Percentiles rank a stretch among this genome's conserved stretches.
Evolutionary conservation across 148 eudicot species (phyloP).

Genomic region (Mesembryanthemum crystallinum): DNA sequence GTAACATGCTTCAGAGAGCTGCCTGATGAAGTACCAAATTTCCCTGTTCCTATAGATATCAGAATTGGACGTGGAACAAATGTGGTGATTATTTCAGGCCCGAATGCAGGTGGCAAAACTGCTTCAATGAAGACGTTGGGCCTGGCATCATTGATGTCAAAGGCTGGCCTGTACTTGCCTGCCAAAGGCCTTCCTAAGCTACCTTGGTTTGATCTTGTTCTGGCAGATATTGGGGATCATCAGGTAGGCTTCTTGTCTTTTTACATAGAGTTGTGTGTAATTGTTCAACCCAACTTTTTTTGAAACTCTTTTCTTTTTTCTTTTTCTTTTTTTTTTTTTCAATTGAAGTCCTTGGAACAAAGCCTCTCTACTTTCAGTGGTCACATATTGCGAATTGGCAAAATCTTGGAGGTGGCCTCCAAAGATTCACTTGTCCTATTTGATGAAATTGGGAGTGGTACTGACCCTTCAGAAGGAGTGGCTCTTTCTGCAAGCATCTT

Average conservation of each 20-base stretch:
- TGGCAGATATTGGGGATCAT: slow-evolving; percentile 94
- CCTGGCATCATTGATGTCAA: slow-evolving; percentile 76
- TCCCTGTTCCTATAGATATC: slow-evolving; percentile 83
- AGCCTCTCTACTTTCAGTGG: slow-evolving; percentile 97
- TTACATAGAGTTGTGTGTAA: not conserved
- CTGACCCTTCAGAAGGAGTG: slow-evolving; percentile 96
- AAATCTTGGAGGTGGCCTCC: slow-evolving; percentile 74
- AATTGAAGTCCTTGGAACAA: slow-evolving; percentile 83
- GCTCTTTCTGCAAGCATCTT: slow-evolving; percentile 89
- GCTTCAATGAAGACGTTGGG: slow-evolving; percentile 97
- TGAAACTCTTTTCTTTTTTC: too few species aligned
- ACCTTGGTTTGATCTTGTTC: slow-evolving; percentile 94
- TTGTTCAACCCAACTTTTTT: slow-evolving; percentile 17
- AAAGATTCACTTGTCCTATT: slow-evolving; percentile 75
- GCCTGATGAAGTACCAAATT: slow-evolving; percentile 31
- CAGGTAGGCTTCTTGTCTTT: slow-evolving; percentile 52
- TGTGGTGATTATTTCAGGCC: slow-evolving; percentile 93
- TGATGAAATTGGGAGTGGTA: slow-evolving; percentile 96
- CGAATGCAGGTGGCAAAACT: slow-evolving; percentile 98
- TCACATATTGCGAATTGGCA: slow-evolving; percentile 67
- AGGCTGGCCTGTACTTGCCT: slow-evolving; percentile 93
- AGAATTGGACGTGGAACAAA: slow-evolving; percentile 51
- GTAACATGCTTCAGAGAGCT: slow-evolving; percentile 15
- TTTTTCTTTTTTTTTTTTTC: slow-evolving; percentile 16
- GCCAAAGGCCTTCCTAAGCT: slow-evolving; percentile 60